phyloP scores from a whole-genome alignment of 116 monocot species.

The Zostera marina region DNA sequence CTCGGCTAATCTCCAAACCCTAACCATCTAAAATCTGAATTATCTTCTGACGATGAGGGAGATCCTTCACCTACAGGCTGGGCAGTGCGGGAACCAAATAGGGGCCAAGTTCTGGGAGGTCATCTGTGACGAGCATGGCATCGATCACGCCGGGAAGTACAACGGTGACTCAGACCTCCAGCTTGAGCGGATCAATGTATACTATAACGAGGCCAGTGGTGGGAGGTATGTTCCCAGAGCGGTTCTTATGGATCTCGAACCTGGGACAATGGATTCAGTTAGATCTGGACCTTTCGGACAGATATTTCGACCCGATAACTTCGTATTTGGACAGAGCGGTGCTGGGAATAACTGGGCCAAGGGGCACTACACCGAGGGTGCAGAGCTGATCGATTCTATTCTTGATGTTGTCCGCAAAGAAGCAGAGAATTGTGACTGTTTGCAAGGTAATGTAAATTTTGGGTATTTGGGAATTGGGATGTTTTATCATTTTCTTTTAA shows the following conservation, averaged over 20 bases:
- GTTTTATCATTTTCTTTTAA: no score
- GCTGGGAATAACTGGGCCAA: conserved; percentile 65
- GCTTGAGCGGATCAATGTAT: conserved; percentile 23
- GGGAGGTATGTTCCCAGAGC: conserved; percentile 20
- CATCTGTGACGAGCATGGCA: conserved; percentile 17
- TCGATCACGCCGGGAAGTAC: conserved; percentile 18
- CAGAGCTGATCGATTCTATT: conserved; percentile 37
- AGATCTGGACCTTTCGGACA: conserved; percentile 25
- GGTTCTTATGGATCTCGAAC: conserved; percentile 27
- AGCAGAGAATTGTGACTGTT: conserved; percentile 39
- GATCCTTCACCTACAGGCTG: conserved; percentile 59
- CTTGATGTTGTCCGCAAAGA: conserved; percentile 42
- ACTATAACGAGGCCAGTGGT: conserved; percentile 23
- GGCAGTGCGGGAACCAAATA: conserved; percentile 91
- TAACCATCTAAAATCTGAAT: no score
- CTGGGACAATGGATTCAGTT: conserved; percentile 24
- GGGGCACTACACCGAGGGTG: conserved; percentile 55
- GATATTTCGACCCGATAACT: conserved; percentile 49
- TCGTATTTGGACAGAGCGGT: conserved; percentile 43
- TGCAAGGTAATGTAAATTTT: conserved; percentile 6
- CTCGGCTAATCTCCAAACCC: no score
- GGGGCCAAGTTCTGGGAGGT: conserved; percentile 40
- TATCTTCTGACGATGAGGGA: conserved; percentile 13
- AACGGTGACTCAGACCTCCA: conserved; percentile 18
- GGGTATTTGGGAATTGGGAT: not conserved